Evolutionary conservation across 768 basidiomycete genomes (phyloP), one percentile per base, ranked within the genome.

Genomic region (Strobilomyces dryophilus): DNA sequence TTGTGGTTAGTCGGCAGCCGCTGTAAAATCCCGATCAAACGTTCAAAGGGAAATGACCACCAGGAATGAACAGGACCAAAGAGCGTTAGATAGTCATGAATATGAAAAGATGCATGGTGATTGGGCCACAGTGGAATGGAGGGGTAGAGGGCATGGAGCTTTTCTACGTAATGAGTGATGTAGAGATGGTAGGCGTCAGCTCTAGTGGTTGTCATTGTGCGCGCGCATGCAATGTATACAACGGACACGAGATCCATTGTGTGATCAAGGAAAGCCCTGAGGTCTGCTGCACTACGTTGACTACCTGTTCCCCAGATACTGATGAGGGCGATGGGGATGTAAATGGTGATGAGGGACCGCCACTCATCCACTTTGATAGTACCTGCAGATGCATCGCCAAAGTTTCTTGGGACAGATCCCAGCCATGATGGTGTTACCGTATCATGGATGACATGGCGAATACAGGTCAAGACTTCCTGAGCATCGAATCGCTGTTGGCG

Each of bases 1-100:
- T 56, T 64, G 27, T 65, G 59, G 47, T 70, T 70, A 0, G 34
- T 60, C 0, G 56, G 65, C 4, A 67, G 49, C 2, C 37, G 29
- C 32, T 68, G 64, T 7, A 70, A 47, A 1, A 36, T 31, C 0
- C 66, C 60, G 31, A 68, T 68, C 7, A 68, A 32, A 4, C 47
- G 37, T n/a, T 68, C 57, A 62, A 6, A 67, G 0, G 62, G 63
- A 51, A 64, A 69, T 2, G 55, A 49, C 63, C 68, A 68, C 63
- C 64, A 68, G 3, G 66, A 66, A 48, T 68, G 63, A 0, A 71
- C 63, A 29, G 76, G 76, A 2, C 75, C 73, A 54, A 74, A 75
- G 1, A 68, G 54, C 0, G 56, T 15, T 3, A 74, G 53, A 32
- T 73, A 75, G 26, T 74, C 60, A 9, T 64, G 62, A 0, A 71